These are phyloP conservation scores for Thecaphora frezii DNA, from an alignment of 1,284 basidiomycete species.

Conservation along the genomic window DNA sequence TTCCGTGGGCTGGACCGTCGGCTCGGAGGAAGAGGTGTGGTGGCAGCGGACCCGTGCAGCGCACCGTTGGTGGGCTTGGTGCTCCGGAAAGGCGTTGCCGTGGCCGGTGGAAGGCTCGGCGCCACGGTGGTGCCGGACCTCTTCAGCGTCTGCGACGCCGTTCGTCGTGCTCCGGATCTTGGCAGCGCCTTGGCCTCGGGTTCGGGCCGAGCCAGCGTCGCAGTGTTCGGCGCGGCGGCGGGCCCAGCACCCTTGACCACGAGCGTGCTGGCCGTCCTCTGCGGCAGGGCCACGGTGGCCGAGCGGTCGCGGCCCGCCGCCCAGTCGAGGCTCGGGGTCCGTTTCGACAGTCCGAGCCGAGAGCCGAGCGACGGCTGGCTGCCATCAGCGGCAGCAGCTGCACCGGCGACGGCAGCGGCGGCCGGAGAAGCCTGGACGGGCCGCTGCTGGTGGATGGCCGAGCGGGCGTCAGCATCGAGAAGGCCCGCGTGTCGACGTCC, in stretches of 20 bases:
- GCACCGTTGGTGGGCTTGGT: too few species aligned
- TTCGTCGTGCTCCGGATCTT: too few species aligned
- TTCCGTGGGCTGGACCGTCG: neutral
- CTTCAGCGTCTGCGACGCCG: too few species aligned
- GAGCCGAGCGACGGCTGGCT: neutral
- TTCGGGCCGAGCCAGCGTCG: neutral
- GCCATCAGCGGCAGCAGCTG: conserved; percentile 3
- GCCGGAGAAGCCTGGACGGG: conserved; percentile 1
- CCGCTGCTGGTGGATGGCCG: conserved; percentile 25
- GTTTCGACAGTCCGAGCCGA: conserved; percentile 1
- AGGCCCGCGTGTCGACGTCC: conserved; percentile 10
- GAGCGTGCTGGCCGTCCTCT: conserved; percentile 22
- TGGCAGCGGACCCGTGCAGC: too few species aligned
- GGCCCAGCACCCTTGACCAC: conserved; percentile 1
- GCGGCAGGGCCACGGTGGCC: conserved; percentile 23
- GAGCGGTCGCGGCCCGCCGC: conserved; percentile 41
- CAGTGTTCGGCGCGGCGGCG: conserved; percentile 1
- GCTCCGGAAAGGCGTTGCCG: too few species aligned
- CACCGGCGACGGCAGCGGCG: too few species aligned
- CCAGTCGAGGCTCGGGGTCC: conserved; percentile 36
- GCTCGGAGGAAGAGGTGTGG: too few species aligned
- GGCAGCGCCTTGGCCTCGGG: too few species aligned
- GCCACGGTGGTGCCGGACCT: too few species aligned
- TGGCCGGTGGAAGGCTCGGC: too few species aligned
- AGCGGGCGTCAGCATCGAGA: conserved; percentile 30